Evolutionary conservation across 2,329 filamentous ascomycete genomes (phyloP), one percentile per base, ranked within the genome.

Genomic region (Penicillium hesseltinei): DNA sequence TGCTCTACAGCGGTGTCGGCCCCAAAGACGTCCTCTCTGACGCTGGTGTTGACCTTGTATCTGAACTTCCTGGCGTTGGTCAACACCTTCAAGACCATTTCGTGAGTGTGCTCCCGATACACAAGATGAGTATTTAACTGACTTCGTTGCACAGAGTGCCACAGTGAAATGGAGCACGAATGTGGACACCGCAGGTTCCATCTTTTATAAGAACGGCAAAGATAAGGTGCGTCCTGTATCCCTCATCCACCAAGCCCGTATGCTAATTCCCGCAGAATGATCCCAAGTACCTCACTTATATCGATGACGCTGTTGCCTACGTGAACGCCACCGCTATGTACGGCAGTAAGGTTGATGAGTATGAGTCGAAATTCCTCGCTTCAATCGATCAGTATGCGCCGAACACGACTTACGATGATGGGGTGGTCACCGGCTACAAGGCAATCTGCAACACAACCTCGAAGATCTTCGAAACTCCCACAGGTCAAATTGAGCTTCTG

Each of bases 1-100:
- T 83, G 25, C 83, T 88, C 57, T 73, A 87, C 5, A 87, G 84
- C 0, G 86, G 86, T 2, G 77, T 88, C 38, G 86, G 86, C 3
- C 76, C 78, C 29, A 74, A 77, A 13, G 71, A 77, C 3, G 69
- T 82, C 11, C 73, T 84, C 4, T 66, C 73, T 2, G 64, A 67
- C 4, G 78, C 76, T 0, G 76, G 77, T 1, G 74, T 84, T 19
- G 67, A 76, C 11, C 70, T 77, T 48, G 76, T 78, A 47, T 74
- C 82, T 23, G 71, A 76, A 36, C 77, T 78, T 44, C 74, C 76
- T 5, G 75, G 74, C 11, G 79, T 83, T 5, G 81, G 81, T 4
- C 77, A 78, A 40, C 81, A 82, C 52, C 73, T 82, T 46, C 81
- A 83, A 60, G 81, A 83, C 57, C 80, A 80, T 66, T 66, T 75